Evolutionary conservation across 1,284 basidiomycete species (phyloP), one percentile per base, ranked within the genome.

Genomic region (Meripilus lineatus): DNA sequence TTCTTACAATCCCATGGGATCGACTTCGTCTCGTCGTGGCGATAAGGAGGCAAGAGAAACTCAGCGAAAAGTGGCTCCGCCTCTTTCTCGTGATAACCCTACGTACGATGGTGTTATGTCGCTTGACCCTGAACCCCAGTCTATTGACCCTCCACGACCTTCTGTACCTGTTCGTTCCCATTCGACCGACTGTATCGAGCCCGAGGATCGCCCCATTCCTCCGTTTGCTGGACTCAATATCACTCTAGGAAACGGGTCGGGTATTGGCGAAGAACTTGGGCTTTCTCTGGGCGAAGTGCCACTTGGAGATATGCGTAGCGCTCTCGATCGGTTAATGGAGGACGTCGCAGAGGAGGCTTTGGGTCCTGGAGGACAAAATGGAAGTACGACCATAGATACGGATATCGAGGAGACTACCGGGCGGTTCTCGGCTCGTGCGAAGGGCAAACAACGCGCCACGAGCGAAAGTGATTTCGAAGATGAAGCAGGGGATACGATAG

Each of bases 261-360:
- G 48, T 15, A 46, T 50, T 15, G 50, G 45, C 7, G 48, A 48
- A 46, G 52, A 50, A 15, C 40, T 54, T 7, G 55, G 51, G 21
- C 47, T 54, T 23, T 52, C 54, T 38, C 32, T 56, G 7, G 38
- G 22, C 40, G 47, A 39, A 22, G 60, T 65, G 13, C 75, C 81
- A 52, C 73, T 87, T 10, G 75, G 77, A 46, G 83, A 87, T 44
- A 84, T 86, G 75, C 71, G 75, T 52, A 87, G 83, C 52, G 87
- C 86, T 4, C 69, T 90, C 40, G 88, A 90, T 57, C 68, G 81
- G 45, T 69, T 90, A 28, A 84, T 87, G 75, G 82, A 86, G 47
- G 78, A 87, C 50, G 84, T 88, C 26, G 80, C 77, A 43, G 74
- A 71, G 24, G 58, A 68, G 67, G 54, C 40, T 41, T 44, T 53